Evolutionary conservation across 2,329 filamentous ascomycete species (phyloP).

Genomic region (Botryosphaeria agaves): DNA sequence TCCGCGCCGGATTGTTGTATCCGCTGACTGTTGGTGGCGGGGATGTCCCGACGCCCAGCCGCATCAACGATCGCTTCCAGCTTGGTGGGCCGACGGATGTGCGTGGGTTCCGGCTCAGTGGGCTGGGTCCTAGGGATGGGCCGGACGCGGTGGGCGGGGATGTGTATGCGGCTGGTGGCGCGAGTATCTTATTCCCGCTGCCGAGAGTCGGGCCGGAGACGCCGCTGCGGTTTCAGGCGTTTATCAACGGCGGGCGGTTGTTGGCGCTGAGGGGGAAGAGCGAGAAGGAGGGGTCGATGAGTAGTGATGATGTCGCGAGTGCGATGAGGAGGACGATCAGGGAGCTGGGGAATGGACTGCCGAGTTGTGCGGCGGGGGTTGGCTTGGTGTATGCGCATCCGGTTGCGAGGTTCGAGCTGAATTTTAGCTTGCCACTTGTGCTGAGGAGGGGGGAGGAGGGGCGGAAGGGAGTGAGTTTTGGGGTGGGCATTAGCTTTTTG

Average conservation of each 20-base stretch:
- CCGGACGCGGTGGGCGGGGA: slow-evolving; percentile 79
- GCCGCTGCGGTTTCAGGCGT: slow-evolving; percentile 73
- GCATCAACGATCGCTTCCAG: slow-evolving; percentile 87
- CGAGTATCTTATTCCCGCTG: slow-evolving; percentile 71
- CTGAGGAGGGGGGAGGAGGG: slow-evolving; percentile 69
- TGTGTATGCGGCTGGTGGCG: slow-evolving; percentile 74
- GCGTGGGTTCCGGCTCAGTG: slow-evolving; percentile 78
- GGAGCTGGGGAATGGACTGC: slow-evolving; percentile 57
- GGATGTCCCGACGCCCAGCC: slow-evolving; percentile 45
- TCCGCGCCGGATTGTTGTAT: slow-evolving; percentile 69
- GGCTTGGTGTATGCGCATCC: slow-evolving; percentile 92
- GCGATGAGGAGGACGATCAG: slow-evolving; percentile 45
- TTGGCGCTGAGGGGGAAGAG: slow-evolving; percentile 51
- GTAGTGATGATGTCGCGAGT: slow-evolving; percentile 30
- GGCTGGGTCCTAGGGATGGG: slow-evolving; percentile 77
- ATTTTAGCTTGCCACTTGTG: slow-evolving; percentile 79
- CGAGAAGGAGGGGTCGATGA: slow-evolving; percentile 27
- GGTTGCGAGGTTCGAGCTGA: slow-evolving; percentile 83
- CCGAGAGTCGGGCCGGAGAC: slow-evolving; percentile 68
- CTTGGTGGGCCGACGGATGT: slow-evolving; percentile 91
- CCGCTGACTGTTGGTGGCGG: slow-evolving; percentile 50
- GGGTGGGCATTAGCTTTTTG: slow-evolving; percentile 92
- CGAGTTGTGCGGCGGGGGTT: slow-evolving; percentile 72
- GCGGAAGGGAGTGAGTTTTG: slow-evolving; percentile 82
- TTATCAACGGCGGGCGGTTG: slow-evolving; percentile 77